A percentile compares a stretch with the other conserved stretches of the same genome.
Conservation (phyloP, 768 basidiomycete genomes). For the Infundibulicybe gibba region DNA sequence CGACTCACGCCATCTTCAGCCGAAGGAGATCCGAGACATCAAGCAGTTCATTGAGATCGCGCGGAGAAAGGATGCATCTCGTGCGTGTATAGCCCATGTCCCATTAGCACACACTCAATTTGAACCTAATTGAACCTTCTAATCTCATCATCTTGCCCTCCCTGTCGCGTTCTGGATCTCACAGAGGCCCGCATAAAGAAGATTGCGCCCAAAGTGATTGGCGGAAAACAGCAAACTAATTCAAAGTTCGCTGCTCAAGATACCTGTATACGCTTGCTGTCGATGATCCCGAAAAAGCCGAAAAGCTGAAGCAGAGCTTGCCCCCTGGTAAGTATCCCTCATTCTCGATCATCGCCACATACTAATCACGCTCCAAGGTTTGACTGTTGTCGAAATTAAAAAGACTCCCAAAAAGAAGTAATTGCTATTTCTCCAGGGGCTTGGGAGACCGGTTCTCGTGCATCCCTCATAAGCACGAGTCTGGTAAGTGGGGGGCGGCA, state of each 20-base stretch:
- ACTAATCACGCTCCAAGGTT: conserved; percentile 39
- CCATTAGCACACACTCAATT: background rate
- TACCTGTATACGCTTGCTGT: conserved; percentile 97
- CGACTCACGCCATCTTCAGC: conserved; percentile 44
- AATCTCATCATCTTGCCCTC: background rate
- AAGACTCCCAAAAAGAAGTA: conserved; percentile 75
- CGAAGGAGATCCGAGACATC: conserved; percentile 97
- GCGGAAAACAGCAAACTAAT: conserved; percentile 84
- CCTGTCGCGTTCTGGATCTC: conserved; percentile 2
- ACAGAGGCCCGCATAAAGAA: conserved; percentile 99
- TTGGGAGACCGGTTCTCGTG: conserved; percentile 12
- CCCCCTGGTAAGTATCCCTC: conserved; percentile 41
- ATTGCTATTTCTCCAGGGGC: conserved; percentile 14
- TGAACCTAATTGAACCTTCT: conserved; percentile 3
- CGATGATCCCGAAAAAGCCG: conserved; percentile 97
- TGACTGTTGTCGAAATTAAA: conserved; percentile 69
- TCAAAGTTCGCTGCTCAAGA: conserved; percentile 96
- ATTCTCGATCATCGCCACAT: background rate
- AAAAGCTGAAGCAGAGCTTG: conserved; percentile 92
- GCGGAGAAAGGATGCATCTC: conserved; percentile 93
- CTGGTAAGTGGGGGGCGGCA: no score
- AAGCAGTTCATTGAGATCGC: conserved; percentile 98
- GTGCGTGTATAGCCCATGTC: conserved; percentile 47
- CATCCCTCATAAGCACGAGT: conserved; percentile 17
- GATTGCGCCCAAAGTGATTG: conserved; percentile 62